Conservation (phyloP, 192 early-diverging fungal species). For the Podila clonocystis region DNA sequence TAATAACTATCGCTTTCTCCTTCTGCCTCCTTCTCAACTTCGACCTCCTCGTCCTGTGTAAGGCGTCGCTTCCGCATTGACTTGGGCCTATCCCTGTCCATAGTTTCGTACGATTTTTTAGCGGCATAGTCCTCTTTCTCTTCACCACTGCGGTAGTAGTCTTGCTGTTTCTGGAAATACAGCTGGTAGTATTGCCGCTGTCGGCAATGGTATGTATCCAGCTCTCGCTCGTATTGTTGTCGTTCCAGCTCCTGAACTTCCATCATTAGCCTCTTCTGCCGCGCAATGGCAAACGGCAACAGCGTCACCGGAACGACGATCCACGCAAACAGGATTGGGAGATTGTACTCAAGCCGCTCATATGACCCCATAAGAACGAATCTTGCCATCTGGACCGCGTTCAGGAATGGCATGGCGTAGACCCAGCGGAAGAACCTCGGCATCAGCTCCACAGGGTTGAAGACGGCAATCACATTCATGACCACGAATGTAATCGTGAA, state of each 20-base stretch:
- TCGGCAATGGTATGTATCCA: not conserved
- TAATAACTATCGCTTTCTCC: no score
- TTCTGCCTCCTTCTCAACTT: no score
- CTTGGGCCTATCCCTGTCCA: not conserved
- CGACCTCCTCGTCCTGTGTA: not conserved
- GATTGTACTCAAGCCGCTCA: conserved; percentile 42
- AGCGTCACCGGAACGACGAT: conserved; percentile 32
- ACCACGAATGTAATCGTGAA: conserved; percentile 39
- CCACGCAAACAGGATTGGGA: conserved; percentile 57
- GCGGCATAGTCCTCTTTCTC: not conserved
- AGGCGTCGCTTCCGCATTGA: not conserved
- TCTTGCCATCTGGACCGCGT: conserved; percentile 53
- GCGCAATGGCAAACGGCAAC: conserved; percentile 37
- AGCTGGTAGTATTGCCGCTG: conserved; percentile 7
- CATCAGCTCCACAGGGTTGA: conserved; percentile 52
- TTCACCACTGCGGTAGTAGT: not conserved
- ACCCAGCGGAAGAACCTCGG: conserved; percentile 52
- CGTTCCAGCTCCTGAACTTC: conserved; percentile 7
- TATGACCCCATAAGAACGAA: conserved; percentile 55
- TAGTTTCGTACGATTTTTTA: no score
- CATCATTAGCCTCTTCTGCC: conserved; percentile 42
- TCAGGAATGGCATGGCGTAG: conserved; percentile 59
- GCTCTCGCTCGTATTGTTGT: not conserved
- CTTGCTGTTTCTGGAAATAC: not conserved
- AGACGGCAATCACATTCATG: conserved; percentile 52